A percentile compares a stretch with the other conserved stretches of the same genome.
Evolutionary conservation across 1,284 basidiomycete genomes (phyloP).

Genomic region (Ganoderma meredithae): DNA sequence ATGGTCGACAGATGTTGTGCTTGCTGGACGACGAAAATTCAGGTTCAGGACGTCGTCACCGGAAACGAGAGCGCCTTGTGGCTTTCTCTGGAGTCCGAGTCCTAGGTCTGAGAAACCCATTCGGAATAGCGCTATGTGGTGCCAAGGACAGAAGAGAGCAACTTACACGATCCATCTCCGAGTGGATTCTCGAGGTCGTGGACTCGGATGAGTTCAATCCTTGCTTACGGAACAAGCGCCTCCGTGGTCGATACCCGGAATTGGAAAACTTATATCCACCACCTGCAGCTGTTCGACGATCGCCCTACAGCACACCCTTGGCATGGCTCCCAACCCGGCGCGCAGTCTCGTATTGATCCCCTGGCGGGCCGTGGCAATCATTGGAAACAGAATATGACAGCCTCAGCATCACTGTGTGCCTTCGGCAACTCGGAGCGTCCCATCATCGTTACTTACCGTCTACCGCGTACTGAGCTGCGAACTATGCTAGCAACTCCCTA

Average conservation of each 20-base stretch:
- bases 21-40: too few relatives aligned
- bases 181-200: too few relatives aligned
- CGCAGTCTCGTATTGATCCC: not conserved
- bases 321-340: too few relatives aligned
- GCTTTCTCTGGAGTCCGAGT: not conserved
- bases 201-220: not conserved
- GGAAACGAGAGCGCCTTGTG: not conserved
- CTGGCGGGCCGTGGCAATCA: too few relatives aligned
- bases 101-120: not conserved
- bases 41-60: too few relatives aligned
- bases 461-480: not conserved
- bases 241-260: not conserved
- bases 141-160: too few relatives aligned
- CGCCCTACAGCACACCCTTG: too few relatives aligned
- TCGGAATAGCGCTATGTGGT: not conserved
- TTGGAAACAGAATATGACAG: not conserved
- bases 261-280: not conserved
- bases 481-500: not conserved
- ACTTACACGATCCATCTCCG: too few relatives aligned
- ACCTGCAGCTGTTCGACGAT: too few relatives aligned
- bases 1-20: not conserved
- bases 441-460: not conserved
- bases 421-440: too few relatives aligned
- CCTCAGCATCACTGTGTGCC: too few relatives aligned
- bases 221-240: not conserved